Evolutionary conservation across 495 filamentous ascomycete genomes (phyloP).

Genomic region (Tuber melanosporum): DNA sequence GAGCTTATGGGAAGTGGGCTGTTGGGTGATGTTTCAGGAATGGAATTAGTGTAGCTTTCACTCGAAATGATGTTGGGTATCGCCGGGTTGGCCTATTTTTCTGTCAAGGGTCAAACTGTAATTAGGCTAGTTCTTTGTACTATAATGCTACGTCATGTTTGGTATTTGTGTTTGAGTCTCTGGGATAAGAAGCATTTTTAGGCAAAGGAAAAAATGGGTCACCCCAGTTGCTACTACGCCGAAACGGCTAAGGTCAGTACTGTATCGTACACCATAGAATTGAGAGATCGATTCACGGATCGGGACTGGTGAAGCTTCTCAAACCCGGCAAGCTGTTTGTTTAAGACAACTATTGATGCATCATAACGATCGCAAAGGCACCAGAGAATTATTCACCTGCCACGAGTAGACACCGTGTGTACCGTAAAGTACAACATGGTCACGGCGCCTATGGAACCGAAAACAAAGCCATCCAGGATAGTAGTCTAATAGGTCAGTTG

Average conservation of each 20-base stretch:
- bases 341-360: neutral
- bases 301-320: neutral
- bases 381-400: neutral
- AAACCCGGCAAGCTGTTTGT: neutral
- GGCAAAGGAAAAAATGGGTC: neutral
- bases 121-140: neutral
- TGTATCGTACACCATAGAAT: neutral
- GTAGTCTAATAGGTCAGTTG: too few species aligned
- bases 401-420: too few species aligned
- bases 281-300: neutral
- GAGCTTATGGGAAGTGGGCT: constrained; percentile 33
- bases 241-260: neutral
- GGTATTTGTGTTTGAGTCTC: neutral
- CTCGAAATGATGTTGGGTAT: neutral
- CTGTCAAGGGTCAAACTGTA: neutral
- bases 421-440: too few species aligned
- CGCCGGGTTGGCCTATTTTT: neutral
- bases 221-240: neutral
- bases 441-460: too few species aligned
- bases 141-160: neutral
- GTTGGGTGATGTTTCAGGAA: constrained; percentile 30
- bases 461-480: too few species aligned
- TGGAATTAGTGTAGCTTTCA: constrained; percentile 31
- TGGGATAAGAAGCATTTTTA: neutral
- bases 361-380: neutral